Base-by-base conservation (phyloP, 345 rosid genomes). In the Ricinus communis region DNA sequence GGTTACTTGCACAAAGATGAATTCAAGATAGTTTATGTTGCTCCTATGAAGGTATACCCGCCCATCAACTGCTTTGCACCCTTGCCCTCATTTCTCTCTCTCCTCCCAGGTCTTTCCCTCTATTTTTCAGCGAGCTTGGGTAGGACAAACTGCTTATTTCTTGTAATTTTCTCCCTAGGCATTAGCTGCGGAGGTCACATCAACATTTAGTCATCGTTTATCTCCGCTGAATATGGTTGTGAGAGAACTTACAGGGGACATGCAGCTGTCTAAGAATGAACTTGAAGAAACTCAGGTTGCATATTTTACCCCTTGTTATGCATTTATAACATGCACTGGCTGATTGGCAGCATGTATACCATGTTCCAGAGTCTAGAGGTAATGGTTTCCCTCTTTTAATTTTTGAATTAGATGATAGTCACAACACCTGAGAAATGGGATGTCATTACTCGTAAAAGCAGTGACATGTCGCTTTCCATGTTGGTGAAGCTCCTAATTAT, bases 341-440 rank as follows among this genome's bases (percentile, higher is more conserved):
- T 33, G 41, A 49, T 33, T 68, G 45, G 57, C 54, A 40, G 41
- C 54, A 65, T 58, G 43, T 62, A 30, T 64, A 70, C 66, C 49
- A 2, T 62, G 31, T 64, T 66, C 66, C 49, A 3, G 28, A 70
- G 56, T 66, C 66, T 41, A 3, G 28, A 70, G 56, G 65, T 77
- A 63, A 73, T 33, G 65, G 38, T 65, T 71, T 77, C 56, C 67
- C 63, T 50, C 19, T 66, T 62, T 8, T 41, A 15, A 24, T 46
- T 68, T 71, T 51, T 57, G 47, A 52, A 74, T 83, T 81, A 94
- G 98, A 94, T 94, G 98, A 94, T 94, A 74, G 98, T 94, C 74
- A 94, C 98, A 70, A 94, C 98, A 30, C 98, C 98, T 55, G 98
- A 94, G 87, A 94, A 94, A 82, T 94, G 98, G 98, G 98, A 94